phyloP scores from a whole-genome alignment of 345 rosid genomes.

The Barbarea vulgaris region DNA sequence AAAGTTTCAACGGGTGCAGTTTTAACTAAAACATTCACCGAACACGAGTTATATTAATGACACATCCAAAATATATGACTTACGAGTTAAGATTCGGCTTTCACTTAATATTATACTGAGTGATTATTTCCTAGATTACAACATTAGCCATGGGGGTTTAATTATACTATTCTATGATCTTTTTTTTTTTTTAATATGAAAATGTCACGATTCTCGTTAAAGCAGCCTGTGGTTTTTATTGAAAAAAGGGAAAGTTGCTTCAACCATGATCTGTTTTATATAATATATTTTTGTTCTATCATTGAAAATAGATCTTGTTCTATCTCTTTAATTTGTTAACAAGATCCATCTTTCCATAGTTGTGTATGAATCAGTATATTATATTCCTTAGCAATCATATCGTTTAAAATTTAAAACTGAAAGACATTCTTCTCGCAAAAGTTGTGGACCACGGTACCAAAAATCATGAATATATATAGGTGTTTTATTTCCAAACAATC shows the following conservation, averaged over 20 bases:
- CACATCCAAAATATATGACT: slow-evolving; percentile 14
- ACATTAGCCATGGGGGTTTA: slow-evolving; percentile 12
- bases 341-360: slow-evolving; percentile 38
- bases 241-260: slow-evolving; percentile 40
- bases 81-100: slow-evolving; percentile 1
- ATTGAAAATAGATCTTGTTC: slow-evolving; percentile 28
- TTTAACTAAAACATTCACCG: background rate
- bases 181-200: slow-evolving; percentile 21
- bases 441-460: slow-evolving; percentile 41
- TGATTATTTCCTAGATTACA: slow-evolving; percentile 10
- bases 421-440: slow-evolving; percentile 43
- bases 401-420: slow-evolving; percentile 28
- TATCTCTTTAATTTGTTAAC: slow-evolving; percentile 36
- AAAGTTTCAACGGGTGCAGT: background rate
- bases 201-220: slow-evolving; percentile 38
- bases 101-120: slow-evolving; percentile 13
- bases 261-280: slow-evolving; percentile 41
- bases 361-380: slow-evolving; percentile 32
- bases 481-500: slow-evolving; percentile 15
- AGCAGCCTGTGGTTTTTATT: slow-evolving; percentile 39
- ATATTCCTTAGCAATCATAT: slow-evolving; percentile 32
- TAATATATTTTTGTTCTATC: slow-evolving; percentile 40
- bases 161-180: slow-evolving; percentile 12
- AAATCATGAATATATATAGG: slow-evolving; percentile 20
- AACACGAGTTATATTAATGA: background rate